phyloP scores from a whole-genome alignment of 2,329 filamentous ascomycete genomes.

The Xylaria sp. region DNA sequence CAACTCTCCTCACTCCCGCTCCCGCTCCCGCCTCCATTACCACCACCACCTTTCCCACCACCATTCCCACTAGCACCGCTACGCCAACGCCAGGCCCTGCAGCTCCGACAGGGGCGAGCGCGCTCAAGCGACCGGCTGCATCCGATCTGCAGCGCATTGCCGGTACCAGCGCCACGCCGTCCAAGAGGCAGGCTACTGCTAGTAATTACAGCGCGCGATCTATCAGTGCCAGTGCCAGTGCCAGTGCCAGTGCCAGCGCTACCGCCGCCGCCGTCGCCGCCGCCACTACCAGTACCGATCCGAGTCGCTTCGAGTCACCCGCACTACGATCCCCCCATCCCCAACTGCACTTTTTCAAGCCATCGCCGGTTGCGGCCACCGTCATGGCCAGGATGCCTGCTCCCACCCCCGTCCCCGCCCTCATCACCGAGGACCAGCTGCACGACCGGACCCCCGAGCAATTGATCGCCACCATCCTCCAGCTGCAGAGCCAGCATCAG shows the following conservation, averaged over 20 bases:
- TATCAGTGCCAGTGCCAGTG: constrained; percentile 19
- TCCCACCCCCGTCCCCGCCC: constrained; percentile 34
- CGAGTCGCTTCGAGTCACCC: constrained; percentile 28
- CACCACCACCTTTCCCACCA: constrained; percentile 21
- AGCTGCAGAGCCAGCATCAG: constrained; percentile 51
- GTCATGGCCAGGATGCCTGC: constrained; percentile 29
- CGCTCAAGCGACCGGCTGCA: constrained; percentile 51
- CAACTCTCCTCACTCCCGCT: constrained; percentile 32
- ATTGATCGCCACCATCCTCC: constrained; percentile 52
- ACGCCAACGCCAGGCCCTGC: constrained; percentile 44
- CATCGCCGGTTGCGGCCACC: constrained; percentile 42
- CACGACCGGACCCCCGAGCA: constrained; percentile 50
- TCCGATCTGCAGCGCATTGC: constrained; percentile 52
- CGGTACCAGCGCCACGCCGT: constrained; percentile 49
- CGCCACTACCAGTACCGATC: constrained; percentile 18
- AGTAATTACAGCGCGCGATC: constrained; percentile 38
- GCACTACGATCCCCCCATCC: constrained; percentile 30
- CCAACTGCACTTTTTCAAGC: constrained; percentile 40
- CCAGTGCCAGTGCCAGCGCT: too few relatives aligned
- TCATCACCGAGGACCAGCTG: constrained; percentile 51
- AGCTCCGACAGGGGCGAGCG: constrained; percentile 42
- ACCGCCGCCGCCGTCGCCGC: too few relatives aligned
- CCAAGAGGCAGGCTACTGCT: constrained; percentile 50
- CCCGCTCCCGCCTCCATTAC: constrained; percentile 38
- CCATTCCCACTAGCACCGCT: constrained; percentile 42